Evolutionary conservation across 2,329 filamentous ascomycete species (phyloP), one percentile per base, ranked within the genome.

Genomic region (Pestalotiopsis sp.): DNA sequence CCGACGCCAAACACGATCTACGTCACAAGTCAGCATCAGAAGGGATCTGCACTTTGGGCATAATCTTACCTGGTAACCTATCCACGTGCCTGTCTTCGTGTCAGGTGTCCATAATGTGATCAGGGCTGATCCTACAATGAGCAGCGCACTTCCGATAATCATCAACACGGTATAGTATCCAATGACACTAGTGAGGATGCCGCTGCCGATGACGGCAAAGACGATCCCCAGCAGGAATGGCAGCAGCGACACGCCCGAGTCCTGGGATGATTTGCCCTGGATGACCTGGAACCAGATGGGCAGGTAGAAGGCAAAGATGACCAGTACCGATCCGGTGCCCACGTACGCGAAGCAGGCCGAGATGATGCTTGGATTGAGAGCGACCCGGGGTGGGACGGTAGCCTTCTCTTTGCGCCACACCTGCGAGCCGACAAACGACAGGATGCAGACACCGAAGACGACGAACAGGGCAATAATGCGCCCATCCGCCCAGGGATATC

Each of bases 391-490:
- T 2, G 64, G 64, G 11, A 66, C 31, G 6, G 52, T 57, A 7
- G 64, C 64, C 23, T 66, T 66, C 14, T 64, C 62, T 6, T 39
- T 57, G 17, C n/a, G 45, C 52, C 45, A 57, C 3, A 58, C 27
- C 27, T 66, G 64, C 14, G 38, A 39, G 13, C 7, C 45, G 25
- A 66, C 9, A 36, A 66, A 66, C 1, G 52, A 13, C 9, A 58
- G 1, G 5, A 20, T n/a, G 9, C 58, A 27, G 1, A 66, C 64
- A 7, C 27, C 45, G 20, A 57, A 57, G 5, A 66, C 25, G 49
- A 59, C 49, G 7, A 66, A 59, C 6, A 66, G 27, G 20, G 64
- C 45, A 66, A 66, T 58, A 6, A 66, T 59, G 13, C 49, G 64
- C 11, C 45, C 49, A 17, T 66, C 23, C 20, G 17, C 4, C 64